These are phyloP conservation scores for Aristolochia fimbriata DNA, from an alignment of 164 flowering plant species.

Conservation along the genomic window DNA sequence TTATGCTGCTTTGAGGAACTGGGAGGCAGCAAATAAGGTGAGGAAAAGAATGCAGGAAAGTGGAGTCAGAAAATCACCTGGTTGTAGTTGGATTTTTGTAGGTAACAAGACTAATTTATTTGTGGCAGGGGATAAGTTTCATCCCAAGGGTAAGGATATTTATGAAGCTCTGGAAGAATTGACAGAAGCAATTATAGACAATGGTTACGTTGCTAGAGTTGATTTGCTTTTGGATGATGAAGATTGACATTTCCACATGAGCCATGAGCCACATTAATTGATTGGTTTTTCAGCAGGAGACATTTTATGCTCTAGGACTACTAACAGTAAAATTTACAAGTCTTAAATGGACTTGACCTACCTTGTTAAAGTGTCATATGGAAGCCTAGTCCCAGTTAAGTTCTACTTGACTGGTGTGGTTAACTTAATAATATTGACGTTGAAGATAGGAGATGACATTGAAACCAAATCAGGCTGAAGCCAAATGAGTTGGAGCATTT, in stretches of 20 bases:
- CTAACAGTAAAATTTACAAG: no score
- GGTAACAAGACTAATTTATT: constrained; percentile 43
- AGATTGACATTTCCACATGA: not conserved
- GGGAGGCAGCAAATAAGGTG: constrained; percentile 52
- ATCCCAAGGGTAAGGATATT: constrained; percentile 38
- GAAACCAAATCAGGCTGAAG: no score
- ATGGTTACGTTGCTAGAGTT: constrained; percentile 17
- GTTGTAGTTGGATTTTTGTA: constrained; percentile 74
- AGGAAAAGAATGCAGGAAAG: constrained; percentile 65
- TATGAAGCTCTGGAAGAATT: constrained; percentile 33
- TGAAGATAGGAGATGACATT: no score
- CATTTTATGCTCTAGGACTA: no score
- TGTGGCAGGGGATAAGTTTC: constrained; percentile 66
- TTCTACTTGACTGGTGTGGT: no score
- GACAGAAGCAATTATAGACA: constrained; percentile 33
- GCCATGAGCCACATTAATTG: no score
- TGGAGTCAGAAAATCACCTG: constrained; percentile 60
- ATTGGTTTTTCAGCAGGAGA: no score
- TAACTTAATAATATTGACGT: no score
- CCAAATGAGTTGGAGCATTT: no score
- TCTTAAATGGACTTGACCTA: no score
- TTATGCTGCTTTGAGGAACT: constrained; percentile 63
- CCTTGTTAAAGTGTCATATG: no score
- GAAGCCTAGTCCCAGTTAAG: no score
- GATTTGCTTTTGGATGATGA: constrained; percentile 12